Base-by-base conservation (phyloP, 306 rosid species). In the Begonia masoniana region DNA sequence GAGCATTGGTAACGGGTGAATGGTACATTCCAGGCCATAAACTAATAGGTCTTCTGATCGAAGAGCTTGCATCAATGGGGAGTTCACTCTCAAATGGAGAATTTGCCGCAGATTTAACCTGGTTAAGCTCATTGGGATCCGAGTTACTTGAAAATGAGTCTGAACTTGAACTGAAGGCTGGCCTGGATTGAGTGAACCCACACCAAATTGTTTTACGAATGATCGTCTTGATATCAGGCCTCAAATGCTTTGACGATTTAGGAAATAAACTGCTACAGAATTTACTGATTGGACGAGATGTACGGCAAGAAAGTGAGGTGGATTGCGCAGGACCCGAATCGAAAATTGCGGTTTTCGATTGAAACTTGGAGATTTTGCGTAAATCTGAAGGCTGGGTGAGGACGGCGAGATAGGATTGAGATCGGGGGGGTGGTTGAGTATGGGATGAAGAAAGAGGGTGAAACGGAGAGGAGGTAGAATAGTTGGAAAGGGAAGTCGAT, bases 1-100 rank as follows among this genome's bases (percentile, higher is more conserved):
- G 82, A 48, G 96, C 96, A 55, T 76, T 76, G 11, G 86, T 87
- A 9, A 80, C 94, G 6, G 94, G 94, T 8, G 96, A 83, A 58
- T 78, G 83, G 63, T 71, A 71, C 78, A 74, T 71, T 24, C 94
- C 96, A 0, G 89, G 96, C 89, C 94, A 80, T 39, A 80, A 60
- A 57, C 64, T 63, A 60, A 80, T 49, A 6, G 88, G 88, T 63
- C 80, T 86, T 23, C 85, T 67, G 65, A 80, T 80, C 1, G 89
- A 74, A 62, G 86, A 76, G 1, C 84, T 74, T 5, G 87, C 94
- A 62, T 87, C 94, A 47, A 87, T 82, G 10, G 65, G 59, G 2
- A 50, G 45, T 4, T 58, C 51, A 41, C 9, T 54, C 17, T 60
- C 52, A 12, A 21, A 15, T 2, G 56, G 71, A n/a, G 71, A 46